Evolutionary conservation across 768 basidiomycete genomes (phyloP).

Genomic region (Daedaleopsis nitida): DNA sequence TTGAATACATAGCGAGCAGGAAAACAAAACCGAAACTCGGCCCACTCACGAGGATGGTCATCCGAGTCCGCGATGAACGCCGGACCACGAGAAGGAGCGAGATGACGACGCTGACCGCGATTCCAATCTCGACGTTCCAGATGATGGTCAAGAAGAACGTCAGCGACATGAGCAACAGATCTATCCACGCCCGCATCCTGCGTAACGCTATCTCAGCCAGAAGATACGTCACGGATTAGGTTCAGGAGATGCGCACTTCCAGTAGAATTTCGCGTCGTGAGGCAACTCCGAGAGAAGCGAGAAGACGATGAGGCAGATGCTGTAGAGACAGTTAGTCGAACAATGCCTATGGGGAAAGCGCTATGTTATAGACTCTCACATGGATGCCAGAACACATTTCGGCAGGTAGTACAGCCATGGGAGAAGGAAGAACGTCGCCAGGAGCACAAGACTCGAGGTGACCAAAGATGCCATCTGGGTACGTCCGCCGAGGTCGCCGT

Average conservation of each 20-base stretch:
- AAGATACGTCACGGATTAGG: neutral
- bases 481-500: slow-evolving; percentile 84
- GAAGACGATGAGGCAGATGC: slow-evolving; percentile 84
- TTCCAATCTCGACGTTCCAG: slow-evolving; percentile 91
- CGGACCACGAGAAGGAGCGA: slow-evolving; percentile 89
- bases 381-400: slow-evolving; percentile 84
- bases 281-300: slow-evolving; percentile 84
- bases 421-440: slow-evolving; percentile 89
- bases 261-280: slow-evolving; percentile 84
- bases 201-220: neutral
- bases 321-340: slow-evolving; percentile 33
- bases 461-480: slow-evolving; percentile 90
- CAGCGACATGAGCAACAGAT: slow-evolving; percentile 81
- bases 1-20: no score
- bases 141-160: slow-evolving; percentile 88
- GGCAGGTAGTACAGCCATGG: slow-evolving; percentile 86
- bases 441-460: slow-evolving; percentile 70
- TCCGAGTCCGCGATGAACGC: slow-evolving; percentile 83
- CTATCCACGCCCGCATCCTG: slow-evolving; percentile 92
- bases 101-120: slow-evolving; percentile 85
- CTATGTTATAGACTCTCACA: slow-evolving; percentile 69
- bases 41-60: slow-evolving; percentile 79
- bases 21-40: no score
- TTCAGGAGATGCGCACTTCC: slow-evolving; percentile 63
- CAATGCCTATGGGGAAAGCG: slow-evolving; percentile 3